Conservation (phyloP, 1,284 basidiomycete genomes). For the Coniferiporia sulphurascens region DNA sequence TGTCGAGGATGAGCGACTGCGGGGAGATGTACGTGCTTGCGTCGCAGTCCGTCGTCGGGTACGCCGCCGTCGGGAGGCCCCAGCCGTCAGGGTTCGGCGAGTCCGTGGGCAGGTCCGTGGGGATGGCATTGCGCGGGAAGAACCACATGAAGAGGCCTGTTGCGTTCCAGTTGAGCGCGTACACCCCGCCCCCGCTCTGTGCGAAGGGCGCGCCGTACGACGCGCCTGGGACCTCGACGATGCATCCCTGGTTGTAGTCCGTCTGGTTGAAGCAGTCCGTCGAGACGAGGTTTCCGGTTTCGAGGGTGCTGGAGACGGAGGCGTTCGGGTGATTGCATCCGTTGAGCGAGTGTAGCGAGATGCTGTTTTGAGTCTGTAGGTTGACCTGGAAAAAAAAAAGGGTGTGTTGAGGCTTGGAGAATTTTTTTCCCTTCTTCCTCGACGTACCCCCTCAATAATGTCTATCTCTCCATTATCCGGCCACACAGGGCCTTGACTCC, state of each 20-base stretch:
- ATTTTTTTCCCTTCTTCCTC: neutral
- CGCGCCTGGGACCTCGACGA: constrained; percentile 33
- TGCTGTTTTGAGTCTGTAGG: constrained; percentile 26
- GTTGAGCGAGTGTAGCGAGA: constrained; percentile 31
- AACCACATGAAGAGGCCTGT: constrained; percentile 42
- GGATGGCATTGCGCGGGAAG: constrained; percentile 26
- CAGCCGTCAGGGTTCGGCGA: constrained; percentile 15
- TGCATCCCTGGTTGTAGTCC: constrained; percentile 39
- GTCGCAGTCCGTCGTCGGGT: constrained; percentile 15
- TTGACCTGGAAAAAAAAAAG: constrained; percentile 18
- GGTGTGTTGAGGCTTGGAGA: neutral
- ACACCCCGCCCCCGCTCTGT: constrained; percentile 37
- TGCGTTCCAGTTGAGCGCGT: constrained; percentile 39
- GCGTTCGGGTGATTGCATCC: constrained; percentile 25
- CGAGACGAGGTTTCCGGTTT: constrained; percentile 20
- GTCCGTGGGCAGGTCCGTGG: constrained; percentile 13
- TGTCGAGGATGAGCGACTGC: constrained; percentile 20
- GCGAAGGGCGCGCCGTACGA: constrained; percentile 37
- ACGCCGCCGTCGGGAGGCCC: constrained; percentile 18
- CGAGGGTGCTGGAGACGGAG: constrained; percentile 7
- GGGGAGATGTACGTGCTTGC: constrained; percentile 13
- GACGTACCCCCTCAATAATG: constrained; percentile 35
- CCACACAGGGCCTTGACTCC: constrained; percentile 32
- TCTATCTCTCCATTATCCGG: constrained; percentile 41
- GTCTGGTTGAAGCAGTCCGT: constrained; percentile 28